Evolutionary conservation across 1,139 yeast species (phyloP), one percentile per base, ranked within the genome.

Genomic region (Pichia sp.): DNA sequence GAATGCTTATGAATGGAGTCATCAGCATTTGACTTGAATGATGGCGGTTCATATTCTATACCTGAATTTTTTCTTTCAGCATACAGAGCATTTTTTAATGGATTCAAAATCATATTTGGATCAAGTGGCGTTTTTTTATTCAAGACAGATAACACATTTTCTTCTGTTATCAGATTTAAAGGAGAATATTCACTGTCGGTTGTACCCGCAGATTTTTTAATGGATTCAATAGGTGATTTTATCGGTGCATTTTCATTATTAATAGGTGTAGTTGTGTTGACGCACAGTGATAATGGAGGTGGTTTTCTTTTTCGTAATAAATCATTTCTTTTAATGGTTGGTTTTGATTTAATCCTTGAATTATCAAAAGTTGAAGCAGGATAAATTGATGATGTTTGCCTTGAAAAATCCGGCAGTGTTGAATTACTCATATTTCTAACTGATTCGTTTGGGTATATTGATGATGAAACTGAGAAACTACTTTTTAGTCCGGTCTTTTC

Each of bases 181-280:
- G 56, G 56, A 1, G 60, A 49, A 45, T 49, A 58, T 22, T 48
- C 58, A 44, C 59, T 54, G 4, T 41, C 53, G 5, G 54, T 36
- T 13, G 50, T 48, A 10, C 28, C n/a, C 14, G 16, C n/a, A 1
- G 45, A n/a, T 13, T 31, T 38, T 4, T 33, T 18, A n/a, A 50
- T 44, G 3, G 55, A 41, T 22, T n/a, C 27, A 38, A 25, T 46
- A 7, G 41, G 41, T 18, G 41, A 10, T 36, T 36, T 36, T 3
- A 10, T 19, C 3, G 16, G 13, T 18, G 11, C 25, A 25, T 44
- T 18, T 16, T 45, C 39, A 10, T 41, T n/a, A 31, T 27, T 18
- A 13, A 28, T 31, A 3, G 44, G n/a, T 25, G 44, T 13, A 14
- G 28, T 27, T 7, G 51, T 48, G 11, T 44, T 36, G 1, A 48